Conservation (phyloP, 129 eudicot species). For the Helichrysum umbraculigerum region DNA sequence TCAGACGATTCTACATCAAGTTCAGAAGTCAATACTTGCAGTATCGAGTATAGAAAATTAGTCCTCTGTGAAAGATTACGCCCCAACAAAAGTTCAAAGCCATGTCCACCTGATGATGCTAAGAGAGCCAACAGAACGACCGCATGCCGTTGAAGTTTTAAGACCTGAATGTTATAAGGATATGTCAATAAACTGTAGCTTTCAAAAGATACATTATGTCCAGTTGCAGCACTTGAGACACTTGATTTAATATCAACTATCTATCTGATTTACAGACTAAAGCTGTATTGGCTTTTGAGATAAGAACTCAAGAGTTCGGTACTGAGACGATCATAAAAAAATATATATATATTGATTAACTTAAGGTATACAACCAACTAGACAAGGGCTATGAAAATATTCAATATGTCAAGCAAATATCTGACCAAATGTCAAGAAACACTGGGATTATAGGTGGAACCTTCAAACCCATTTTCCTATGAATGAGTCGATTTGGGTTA, state of each 20-base stretch:
- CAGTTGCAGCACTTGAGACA: background rate
- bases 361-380: background rate
- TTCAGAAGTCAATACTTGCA: conserved; percentile 67
- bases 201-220: background rate
- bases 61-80: conserved; percentile 42
- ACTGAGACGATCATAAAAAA: background rate
- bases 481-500: background rate
- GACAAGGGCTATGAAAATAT: background rate
- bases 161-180: conserved; percentile 50
- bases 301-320: background rate
- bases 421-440: background rate
- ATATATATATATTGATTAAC: background rate
- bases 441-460: background rate
- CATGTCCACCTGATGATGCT: conserved; percentile 72
- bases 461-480: background rate
- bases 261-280: background rate
- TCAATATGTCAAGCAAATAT: background rate
- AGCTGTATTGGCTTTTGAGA: background rate
- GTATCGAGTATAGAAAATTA: conserved; percentile 54
- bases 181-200: background rate
- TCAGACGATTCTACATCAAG: conserved; percentile 48
- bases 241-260: background rate
- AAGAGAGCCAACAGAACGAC: conserved; percentile 67
- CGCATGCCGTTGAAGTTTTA: conserved; percentile 66
- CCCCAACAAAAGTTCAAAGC: conserved; percentile 68